Conservation (phyloP, 2,329 filamentous ascomycete genomes). For the Sporothrix globosa region DNA sequence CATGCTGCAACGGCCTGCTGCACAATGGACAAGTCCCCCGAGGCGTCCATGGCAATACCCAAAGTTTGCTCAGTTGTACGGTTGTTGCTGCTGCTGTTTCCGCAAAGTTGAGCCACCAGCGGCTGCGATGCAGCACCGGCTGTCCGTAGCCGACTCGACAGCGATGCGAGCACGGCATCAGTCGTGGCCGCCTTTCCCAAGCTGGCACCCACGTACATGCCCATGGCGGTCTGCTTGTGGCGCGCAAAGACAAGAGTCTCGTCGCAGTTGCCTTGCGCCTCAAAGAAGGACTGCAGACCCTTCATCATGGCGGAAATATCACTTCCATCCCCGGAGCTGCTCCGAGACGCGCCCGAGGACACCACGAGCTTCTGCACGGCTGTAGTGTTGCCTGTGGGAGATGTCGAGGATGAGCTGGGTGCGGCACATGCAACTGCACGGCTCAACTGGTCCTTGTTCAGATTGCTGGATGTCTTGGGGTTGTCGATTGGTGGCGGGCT, state of each 20-base stretch:
- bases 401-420: neutral
- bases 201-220: constrained; percentile 1
- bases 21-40: constrained; percentile 11
- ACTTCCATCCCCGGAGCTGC: neutral
- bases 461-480: neutral
- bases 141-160: neutral
- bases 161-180: neutral
- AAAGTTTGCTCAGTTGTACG: neutral
- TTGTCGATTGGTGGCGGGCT: constrained; percentile 14
- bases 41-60: constrained; percentile 20
- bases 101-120: neutral
- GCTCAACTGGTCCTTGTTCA: neutral
- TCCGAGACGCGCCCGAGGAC: constrained; percentile 6
- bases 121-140: constrained; percentile 5
- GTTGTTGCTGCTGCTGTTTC: neutral
- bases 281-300: constrained; percentile 3
- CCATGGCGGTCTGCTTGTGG: neutral
- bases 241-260: constrained; percentile 6
- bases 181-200: neutral
- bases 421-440: neutral
- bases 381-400: constrained; percentile 1
- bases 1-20: neutral
- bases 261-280: neutral
- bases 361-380: constrained; percentile 20
- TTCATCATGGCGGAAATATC: neutral